phyloP scores from a whole-genome alignment of 2,329 filamentous ascomycete species.

The Fusarium sp. region DNA sequence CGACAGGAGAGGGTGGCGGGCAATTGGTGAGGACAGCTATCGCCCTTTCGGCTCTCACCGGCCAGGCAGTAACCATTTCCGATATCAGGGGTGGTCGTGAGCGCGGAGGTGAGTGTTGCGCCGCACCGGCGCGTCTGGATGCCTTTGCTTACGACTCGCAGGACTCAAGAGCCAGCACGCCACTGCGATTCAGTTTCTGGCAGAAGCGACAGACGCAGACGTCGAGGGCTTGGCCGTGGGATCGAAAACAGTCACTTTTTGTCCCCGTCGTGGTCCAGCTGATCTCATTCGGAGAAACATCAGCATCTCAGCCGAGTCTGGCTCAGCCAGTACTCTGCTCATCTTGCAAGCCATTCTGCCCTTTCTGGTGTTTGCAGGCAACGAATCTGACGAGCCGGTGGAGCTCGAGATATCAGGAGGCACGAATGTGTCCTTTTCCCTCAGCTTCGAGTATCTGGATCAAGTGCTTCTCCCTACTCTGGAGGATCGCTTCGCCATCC shows the following conservation, averaged over 20 bases:
- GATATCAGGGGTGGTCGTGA: conserved; percentile 68
- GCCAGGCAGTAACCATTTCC: conserved; percentile 64
- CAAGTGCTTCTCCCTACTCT: conserved; percentile 70
- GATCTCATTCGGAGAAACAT: conserved; percentile 58
- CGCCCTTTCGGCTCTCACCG: conserved; percentile 67
- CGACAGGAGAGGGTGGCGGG: conserved; percentile 71
- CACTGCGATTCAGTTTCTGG: conserved; percentile 66
- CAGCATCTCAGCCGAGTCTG: conserved; percentile 62
- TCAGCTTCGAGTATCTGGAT: conserved; percentile 72
- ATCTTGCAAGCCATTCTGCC: conserved; percentile 72
- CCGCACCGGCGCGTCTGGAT: background rate
- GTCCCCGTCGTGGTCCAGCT: conserved; percentile 55
- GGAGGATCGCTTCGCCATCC: conserved; percentile 62
- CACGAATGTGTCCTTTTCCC: conserved; percentile 69
- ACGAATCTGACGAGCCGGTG: conserved; percentile 57
- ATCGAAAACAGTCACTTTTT: conserved; percentile 62
- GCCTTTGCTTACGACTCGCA: conserved; percentile 41
- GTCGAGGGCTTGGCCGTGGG: conserved; percentile 65
- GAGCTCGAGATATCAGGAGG: conserved; percentile 67
- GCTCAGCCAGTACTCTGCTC: conserved; percentile 66
- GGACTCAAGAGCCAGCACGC: conserved; percentile 73
- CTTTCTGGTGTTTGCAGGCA: conserved; percentile 67
- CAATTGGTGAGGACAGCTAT: conserved; percentile 70
- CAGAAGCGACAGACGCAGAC: conserved; percentile 62
- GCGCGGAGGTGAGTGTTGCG: conserved; percentile 45